These are phyloP conservation scores for Penicillium sp. DNA, from an alignment of 2,329 filamentous ascomycete genomes.

Conservation along the genomic window DNA sequence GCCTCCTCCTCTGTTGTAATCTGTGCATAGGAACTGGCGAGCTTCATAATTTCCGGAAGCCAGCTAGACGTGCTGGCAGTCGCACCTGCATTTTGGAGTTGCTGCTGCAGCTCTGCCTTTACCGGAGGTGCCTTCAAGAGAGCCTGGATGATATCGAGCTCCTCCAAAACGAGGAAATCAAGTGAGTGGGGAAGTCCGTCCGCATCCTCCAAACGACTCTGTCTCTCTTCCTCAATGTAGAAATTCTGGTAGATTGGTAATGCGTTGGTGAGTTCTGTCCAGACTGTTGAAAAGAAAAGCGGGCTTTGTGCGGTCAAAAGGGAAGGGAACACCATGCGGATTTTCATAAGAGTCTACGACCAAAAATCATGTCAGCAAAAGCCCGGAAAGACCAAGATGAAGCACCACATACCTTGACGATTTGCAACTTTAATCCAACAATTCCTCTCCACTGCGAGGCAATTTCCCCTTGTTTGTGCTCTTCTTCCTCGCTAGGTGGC, in stretches of 20 bases:
- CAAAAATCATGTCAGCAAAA: slow-evolving; percentile 12
- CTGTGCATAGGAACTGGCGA: slow-evolving; percentile 75
- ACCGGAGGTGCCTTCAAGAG: slow-evolving; percentile 82
- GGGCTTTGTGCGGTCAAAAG: slow-evolving; percentile 75
- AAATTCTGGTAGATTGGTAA: slow-evolving; percentile 67
- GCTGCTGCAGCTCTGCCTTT: slow-evolving; percentile 74
- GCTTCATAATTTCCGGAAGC: slow-evolving; percentile 78
- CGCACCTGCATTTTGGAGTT: slow-evolving; percentile 55
- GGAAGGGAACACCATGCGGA: slow-evolving; percentile 72
- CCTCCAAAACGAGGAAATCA: slow-evolving; percentile 85
- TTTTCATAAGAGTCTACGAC: slow-evolving; percentile 71
- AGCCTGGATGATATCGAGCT: slow-evolving; percentile 87
- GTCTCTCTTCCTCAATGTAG: slow-evolving; percentile 76
- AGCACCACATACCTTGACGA: slow-evolving; percentile 59
- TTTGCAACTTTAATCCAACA: slow-evolving; percentile 81
- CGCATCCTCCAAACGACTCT: slow-evolving; percentile 79
- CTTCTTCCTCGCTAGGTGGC: slow-evolving; percentile 50
- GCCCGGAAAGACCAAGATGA: neutral
- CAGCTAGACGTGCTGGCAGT: slow-evolving; percentile 61
- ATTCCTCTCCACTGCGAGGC: slow-evolving; percentile 68
- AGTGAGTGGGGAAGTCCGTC: slow-evolving; percentile 90
- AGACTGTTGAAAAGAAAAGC: slow-evolving; percentile 73
- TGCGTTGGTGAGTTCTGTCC: slow-evolving; percentile 72
- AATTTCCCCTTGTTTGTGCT: slow-evolving; percentile 45
- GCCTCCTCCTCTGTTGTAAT: slow-evolving; percentile 89